Evolutionary conservation across 768 basidiomycete genomes (phyloP), one percentile per base, ranked within the genome.

Genomic region (Xanthoconium stramineum): DNA sequence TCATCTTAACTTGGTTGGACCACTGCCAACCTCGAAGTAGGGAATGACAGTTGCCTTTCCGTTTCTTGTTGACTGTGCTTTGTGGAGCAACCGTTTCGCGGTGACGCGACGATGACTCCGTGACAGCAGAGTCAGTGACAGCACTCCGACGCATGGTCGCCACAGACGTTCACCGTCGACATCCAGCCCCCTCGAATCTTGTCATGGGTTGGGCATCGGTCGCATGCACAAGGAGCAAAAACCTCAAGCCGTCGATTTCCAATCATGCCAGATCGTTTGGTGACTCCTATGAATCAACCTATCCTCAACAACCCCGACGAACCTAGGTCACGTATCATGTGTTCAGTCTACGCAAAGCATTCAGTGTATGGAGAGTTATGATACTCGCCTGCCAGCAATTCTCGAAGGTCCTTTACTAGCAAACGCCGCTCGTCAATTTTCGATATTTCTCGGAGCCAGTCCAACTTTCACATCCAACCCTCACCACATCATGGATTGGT

Each of bases 311-410:
- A 30, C n/a, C 2, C 8, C 13, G 19, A 12, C 14, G 24, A 39
- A 11, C 19, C 32, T 24, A 32, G 47, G 6, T 8, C 11, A 36
- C 29, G 17, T 36, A 19, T 4, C n/a, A 4, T n/a, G n/a, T 29
- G 4, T 28, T 40, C 29, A 12, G n/a, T 28, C 54, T 35, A 47
- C 6, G 20, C 32, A 2, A 33, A 32, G 39, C 5, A 14, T 17
- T 2, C 15, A 52, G 8, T 35, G 30, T n/a, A 0, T 33, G 48
- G 48, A 45, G 4, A 36, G n/a, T 1, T 52, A 14, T 53, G 24
- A 24, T 24, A 53, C 64, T 62, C 28, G 48, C 53, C 64, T 65
- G 13, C 28, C 19, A 48, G 12, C 17, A 20, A 33, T 39, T 19
- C 39, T 33, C 3, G 17, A 7, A 2, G 24, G 5, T 8, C 17